These are phyloP conservation scores for Bipolaris victoriae DNA, from an alignment of 2,329 filamentous ascomycete genomes.

Conservation along the genomic window DNA sequence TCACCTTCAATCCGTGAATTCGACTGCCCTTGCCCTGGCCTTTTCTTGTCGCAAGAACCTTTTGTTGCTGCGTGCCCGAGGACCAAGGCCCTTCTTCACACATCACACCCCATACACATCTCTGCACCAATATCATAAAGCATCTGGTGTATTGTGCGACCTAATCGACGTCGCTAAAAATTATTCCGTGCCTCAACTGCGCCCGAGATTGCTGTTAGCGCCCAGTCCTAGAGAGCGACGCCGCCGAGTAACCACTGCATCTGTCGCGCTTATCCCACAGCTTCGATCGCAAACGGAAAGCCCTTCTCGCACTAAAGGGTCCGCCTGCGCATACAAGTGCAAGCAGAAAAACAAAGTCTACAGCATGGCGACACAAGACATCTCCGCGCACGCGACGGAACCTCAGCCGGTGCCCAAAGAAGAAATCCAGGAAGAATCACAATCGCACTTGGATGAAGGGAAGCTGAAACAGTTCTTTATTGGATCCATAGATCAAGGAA, in stretches of 20 bases:
- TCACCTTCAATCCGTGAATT: slow-evolving; percentile 22
- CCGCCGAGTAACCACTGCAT: slow-evolving; percentile 16
- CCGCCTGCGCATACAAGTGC: slow-evolving; percentile 1
- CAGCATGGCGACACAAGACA: slow-evolving; percentile 39
- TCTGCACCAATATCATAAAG: slow-evolving; percentile 5
- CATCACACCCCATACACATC: slow-evolving; percentile 4
- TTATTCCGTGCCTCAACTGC: slow-evolving; percentile 11
- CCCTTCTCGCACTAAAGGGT: slow-evolving; percentile 16
- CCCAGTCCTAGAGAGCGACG: not conserved
- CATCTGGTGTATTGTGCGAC: slow-evolving; percentile 1
- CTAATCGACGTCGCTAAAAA: slow-evolving; percentile 9
- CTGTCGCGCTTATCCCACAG: slow-evolving; percentile 18
- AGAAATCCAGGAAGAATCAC: slow-evolving; percentile 26
- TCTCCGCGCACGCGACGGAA: slow-evolving; percentile 32
- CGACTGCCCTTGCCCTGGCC: slow-evolving; percentile 15
- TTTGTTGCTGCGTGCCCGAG: slow-evolving; percentile 21
- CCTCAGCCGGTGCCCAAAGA: slow-evolving; percentile 45
- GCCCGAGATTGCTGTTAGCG: slow-evolving; percentile 2
- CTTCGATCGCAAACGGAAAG: slow-evolving; percentile 24
- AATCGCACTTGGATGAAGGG: slow-evolving; percentile 40
- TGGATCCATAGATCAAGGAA: slow-evolving; percentile 89
- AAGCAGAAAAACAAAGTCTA: not conserved
- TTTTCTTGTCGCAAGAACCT: slow-evolving; percentile 28
- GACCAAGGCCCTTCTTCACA: slow-evolving; percentile 24
- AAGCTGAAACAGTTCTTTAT: slow-evolving; percentile 68